These are phyloP conservation scores for Trypanosoma platydactyli DNA, from an alignment of 208 protist species.

Conservation along the genomic window DNA sequence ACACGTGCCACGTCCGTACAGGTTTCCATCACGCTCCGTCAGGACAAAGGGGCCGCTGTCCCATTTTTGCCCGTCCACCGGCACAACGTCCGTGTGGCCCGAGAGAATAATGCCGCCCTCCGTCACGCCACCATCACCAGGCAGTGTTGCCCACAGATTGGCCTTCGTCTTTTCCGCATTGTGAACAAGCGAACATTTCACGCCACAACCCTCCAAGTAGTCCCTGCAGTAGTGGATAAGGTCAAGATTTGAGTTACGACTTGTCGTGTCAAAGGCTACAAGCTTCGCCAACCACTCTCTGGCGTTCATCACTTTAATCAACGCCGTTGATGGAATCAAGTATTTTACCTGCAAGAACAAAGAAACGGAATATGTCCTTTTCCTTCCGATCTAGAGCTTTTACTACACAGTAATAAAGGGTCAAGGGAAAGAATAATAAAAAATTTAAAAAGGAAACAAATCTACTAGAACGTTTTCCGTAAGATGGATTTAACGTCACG, in stretches of 20 bases:
- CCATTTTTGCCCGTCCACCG: slow-evolving; percentile 58
- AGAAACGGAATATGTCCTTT: not conserved
- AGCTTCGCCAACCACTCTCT: slow-evolving; percentile 50
- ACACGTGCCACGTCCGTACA: slow-evolving; percentile 58
- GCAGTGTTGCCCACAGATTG: slow-evolving; percentile 54
- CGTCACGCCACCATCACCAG: slow-evolving; percentile 27
- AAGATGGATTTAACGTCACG: too few species aligned
- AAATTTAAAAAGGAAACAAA: too few species aligned
- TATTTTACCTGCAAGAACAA: not conserved
- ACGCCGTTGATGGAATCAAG: too few species aligned
- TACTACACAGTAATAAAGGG: not conserved
- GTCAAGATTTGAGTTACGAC: slow-evolving; percentile 50
- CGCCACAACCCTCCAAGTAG: slow-evolving; percentile 34
- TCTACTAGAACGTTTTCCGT: too few species aligned
- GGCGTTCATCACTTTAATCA: slow-evolving; percentile 8
- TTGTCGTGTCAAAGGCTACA: slow-evolving; percentile 45
- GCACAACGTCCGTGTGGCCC: slow-evolving; percentile 58
- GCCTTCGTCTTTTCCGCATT: slow-evolving; percentile 42
- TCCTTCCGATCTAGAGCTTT: too few species aligned
- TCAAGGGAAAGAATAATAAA: not conserved
- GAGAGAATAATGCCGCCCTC: slow-evolving; percentile 54
- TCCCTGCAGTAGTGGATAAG: slow-evolving; percentile 35
- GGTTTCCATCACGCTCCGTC: slow-evolving; percentile 36
- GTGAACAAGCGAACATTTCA: slow-evolving; percentile 40
- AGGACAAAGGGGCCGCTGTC: slow-evolving; percentile 44